These are phyloP conservation scores for Thraustochytrium sp. DNA, from an alignment of 352 stramenopile genomes.

Conservation along the genomic window DNA sequence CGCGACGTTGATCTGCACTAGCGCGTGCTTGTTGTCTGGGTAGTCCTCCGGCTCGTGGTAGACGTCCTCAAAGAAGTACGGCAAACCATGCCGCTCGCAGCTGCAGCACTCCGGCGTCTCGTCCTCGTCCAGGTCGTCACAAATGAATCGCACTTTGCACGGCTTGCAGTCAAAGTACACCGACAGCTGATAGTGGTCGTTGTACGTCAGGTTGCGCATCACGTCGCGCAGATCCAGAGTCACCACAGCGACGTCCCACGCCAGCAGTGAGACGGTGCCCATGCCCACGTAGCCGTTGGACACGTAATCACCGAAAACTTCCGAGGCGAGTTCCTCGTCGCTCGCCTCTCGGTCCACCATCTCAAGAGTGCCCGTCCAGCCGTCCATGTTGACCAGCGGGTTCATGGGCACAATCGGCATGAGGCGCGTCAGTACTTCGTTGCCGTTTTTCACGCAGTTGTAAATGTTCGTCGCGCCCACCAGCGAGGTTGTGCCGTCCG, in stretches of 20 bases:
- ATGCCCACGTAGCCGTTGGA: slow-evolving; percentile 45
- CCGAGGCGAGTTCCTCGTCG: slow-evolving; percentile 49
- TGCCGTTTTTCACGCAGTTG: slow-evolving; percentile 77
- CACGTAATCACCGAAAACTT: slow-evolving; percentile 36
- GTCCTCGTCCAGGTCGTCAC: slow-evolving; percentile 42
- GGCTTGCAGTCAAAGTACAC: slow-evolving; percentile 90
- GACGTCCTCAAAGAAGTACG: slow-evolving; percentile 72
- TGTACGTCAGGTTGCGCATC: slow-evolving; percentile 87
- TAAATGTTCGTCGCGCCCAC: slow-evolving; percentile 66
- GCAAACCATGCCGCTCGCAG: slow-evolving; percentile 75
- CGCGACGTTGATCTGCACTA: slow-evolving; percentile 80
- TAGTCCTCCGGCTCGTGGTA: slow-evolving; percentile 65
- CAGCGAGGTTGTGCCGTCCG: slow-evolving; percentile 77
- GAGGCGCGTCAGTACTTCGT: slow-evolving; percentile 78
- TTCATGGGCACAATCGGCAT: slow-evolving; percentile 66
- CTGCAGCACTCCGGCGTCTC: slow-evolving; percentile 68
- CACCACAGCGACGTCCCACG: slow-evolving; percentile 77
- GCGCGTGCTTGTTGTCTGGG: slow-evolving; percentile 88
- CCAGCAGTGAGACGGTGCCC: slow-evolving; percentile 65
- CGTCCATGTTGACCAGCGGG: slow-evolving; percentile 42
- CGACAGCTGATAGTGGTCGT: slow-evolving; percentile 85
- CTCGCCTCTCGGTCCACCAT: not conserved
- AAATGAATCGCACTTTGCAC: slow-evolving; percentile 58
- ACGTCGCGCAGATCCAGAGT: slow-evolving; percentile 84
- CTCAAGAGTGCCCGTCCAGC: slow-evolving; percentile 25